These are phyloP conservation scores for Penicillium hesseltinei DNA, from an alignment of 2,329 filamentous ascomycete species.

Conservation along the genomic window DNA sequence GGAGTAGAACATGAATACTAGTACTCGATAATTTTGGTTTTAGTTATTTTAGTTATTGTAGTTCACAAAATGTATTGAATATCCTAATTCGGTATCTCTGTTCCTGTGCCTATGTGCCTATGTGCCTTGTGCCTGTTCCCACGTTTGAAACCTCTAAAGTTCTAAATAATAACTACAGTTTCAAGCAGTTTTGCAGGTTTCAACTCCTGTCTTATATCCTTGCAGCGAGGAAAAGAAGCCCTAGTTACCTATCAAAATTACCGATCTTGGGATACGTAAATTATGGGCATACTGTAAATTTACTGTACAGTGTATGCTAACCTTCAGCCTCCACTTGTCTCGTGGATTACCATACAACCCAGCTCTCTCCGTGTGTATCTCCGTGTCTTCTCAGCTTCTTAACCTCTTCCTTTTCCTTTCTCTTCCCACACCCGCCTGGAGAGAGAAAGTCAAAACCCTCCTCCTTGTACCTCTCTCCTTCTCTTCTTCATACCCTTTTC, in stretches of 20 bases:
- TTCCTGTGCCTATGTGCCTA: background rate
- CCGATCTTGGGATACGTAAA: background rate
- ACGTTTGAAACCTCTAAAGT: background rate
- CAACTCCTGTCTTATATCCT: slow-evolving; percentile 10
- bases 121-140: background rate
- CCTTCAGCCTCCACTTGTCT: slow-evolving; percentile 28
- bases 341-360: slow-evolving; percentile 23
- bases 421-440: slow-evolving; percentile 43
- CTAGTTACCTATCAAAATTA: slow-evolving; percentile 2
- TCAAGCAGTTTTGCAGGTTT: slow-evolving; percentile 6
- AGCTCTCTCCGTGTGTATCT: slow-evolving; percentile 23
- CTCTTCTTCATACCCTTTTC: slow-evolving; percentile 29
- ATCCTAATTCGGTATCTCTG: background rate
- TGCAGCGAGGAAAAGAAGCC: slow-evolving; percentile 5
- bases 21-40: background rate
- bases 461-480: slow-evolving; percentile 36
- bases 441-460: slow-evolving; percentile 40
- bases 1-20: background rate
- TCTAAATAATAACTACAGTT: background rate
- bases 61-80: background rate
- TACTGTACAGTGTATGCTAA: slow-evolving; percentile 1
- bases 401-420: slow-evolving; percentile 31
- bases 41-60: background rate
- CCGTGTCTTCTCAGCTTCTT: slow-evolving; percentile 27
- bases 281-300: slow-evolving; percentile 3